phyloP scores from a whole-genome alignment of 192 early-diverging fungal species.

The Diversispora epigaea region DNA sequence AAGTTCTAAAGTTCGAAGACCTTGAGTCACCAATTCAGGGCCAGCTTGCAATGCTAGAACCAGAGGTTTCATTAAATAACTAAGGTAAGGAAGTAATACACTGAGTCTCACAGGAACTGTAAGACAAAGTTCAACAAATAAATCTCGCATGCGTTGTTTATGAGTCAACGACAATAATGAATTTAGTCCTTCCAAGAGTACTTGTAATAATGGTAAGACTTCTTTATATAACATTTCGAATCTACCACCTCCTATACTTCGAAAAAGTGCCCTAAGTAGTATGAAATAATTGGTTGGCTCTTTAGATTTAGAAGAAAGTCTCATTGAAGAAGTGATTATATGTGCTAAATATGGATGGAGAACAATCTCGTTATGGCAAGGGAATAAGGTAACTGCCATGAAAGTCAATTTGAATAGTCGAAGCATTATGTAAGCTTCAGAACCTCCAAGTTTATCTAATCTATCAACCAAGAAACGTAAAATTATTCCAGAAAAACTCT shows the following conservation, averaged over 20 bases:
- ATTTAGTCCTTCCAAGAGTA: constrained; percentile 91
- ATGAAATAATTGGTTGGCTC: constrained; percentile 91
- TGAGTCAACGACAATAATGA: constrained; percentile 72
- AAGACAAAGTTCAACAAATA: constrained; percentile 97
- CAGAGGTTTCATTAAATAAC: constrained; percentile 93
- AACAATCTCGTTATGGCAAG: constrained; percentile 86
- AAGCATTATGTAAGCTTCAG: constrained; percentile 76
- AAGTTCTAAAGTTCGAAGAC: constrained; percentile 91
- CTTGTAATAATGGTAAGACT: constrained; percentile 89
- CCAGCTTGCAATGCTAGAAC: constrained; percentile 90
- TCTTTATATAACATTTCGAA: constrained; percentile 96
- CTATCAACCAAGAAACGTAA: constrained; percentile 77
- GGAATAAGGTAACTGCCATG: constrained; percentile 88
- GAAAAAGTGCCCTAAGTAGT: constrained; percentile 85
- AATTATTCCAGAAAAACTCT: constrained; percentile 76
- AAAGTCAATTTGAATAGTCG: constrained; percentile 93
- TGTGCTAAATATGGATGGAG: constrained; percentile 89
- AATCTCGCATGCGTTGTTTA: constrained; percentile 82
- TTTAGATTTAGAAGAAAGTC: constrained; percentile 77
- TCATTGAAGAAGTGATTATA: constrained; percentile 88
- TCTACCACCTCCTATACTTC: constrained; percentile 94
- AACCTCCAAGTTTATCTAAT: constrained; percentile 72
- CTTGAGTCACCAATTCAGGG: constrained; percentile 93
- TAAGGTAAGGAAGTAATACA: constrained; percentile 88
- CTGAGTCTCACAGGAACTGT: constrained; percentile 96